Evolutionary conservation across 495 filamentous ascomycete genomes (phyloP).

Genomic region (Neurospora sp.): DNA sequence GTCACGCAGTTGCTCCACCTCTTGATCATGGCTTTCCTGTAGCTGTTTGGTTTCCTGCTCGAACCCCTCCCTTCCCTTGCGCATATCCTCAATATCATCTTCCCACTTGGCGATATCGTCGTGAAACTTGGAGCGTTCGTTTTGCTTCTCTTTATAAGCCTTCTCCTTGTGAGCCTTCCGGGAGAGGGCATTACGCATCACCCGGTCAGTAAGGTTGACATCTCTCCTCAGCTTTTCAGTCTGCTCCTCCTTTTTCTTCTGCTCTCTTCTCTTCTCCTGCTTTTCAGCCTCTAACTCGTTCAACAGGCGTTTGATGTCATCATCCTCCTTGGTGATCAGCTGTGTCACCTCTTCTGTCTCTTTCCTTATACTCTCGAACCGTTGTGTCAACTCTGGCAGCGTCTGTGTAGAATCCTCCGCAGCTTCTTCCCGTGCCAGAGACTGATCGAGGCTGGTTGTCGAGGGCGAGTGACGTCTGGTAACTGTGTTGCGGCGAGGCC

Average conservation of each 20-base stretch:
- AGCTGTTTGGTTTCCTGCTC: constrained; percentile 33
- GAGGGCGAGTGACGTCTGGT: constrained; percentile 71
- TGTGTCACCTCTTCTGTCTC: constrained; percentile 53
- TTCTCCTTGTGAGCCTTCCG: constrained; percentile 74
- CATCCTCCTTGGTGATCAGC: constrained; percentile 51
- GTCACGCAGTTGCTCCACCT: constrained; percentile 18
- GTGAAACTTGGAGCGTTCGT: constrained; percentile 47
- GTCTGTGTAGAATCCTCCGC: constrained; percentile 33
- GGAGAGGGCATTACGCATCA: constrained; percentile 75
- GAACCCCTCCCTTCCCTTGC: constrained; percentile 29
- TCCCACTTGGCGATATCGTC: constrained; percentile 49
- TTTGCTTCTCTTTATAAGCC: constrained; percentile 59
- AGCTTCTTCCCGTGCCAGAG: constrained; percentile 31
- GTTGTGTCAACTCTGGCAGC: constrained; percentile 52
- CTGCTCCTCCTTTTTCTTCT: constrained; percentile 77
- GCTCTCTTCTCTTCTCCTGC: constrained; percentile 59
- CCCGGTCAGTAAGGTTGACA: constrained; percentile 66
- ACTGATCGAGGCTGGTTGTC: constrained; percentile 47
- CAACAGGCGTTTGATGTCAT: constrained; percentile 55
- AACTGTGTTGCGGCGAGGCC: constrained; percentile 53
- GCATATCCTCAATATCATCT: constrained; percentile 40
- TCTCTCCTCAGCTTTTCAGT: constrained; percentile 74
- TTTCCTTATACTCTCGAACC: constrained; percentile 57
- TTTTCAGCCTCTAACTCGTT: constrained; percentile 64
- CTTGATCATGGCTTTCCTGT: constrained; percentile 30